Base-by-base conservation (phyloP, 768 basidiomycete genomes). In the Tulasnella sp. region DNA sequence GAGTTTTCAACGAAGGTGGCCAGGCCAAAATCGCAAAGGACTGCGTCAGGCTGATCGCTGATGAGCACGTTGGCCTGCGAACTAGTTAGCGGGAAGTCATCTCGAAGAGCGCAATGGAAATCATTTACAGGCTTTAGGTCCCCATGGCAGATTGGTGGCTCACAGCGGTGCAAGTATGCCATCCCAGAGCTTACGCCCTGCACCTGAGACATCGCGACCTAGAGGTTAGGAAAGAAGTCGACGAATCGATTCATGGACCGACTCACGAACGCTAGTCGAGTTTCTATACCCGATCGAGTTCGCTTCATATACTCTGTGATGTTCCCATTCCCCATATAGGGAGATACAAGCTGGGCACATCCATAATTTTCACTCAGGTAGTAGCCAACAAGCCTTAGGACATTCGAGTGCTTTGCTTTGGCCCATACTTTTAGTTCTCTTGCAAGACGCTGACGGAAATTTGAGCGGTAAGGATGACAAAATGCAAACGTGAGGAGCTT, bases 21-120 rank as follows among this genome's bases (percentile, higher is more conserved):
- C 14, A 73, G 72, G 34, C 72, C 72, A 34, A 73, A 73, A 24
- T 73, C 72, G 42, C 72, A 73, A 6, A 73, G 34, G 11, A 73
- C 72, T 18, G 72, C 72, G 31, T 42, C 20, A 31, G 31, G 72
- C 8, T 73, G 6, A 9, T 73, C 37, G 22, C 7, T 42, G 7
- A 73, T 24, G 42, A 73, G 72, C 7, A 73, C 42, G 31, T 73
- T 73, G n/a, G 37, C 37, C 72, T 73, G n/a, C 5, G 72, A n/a
- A 58, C 24, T 22, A 11, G 9, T n/a, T 20, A 58, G 16, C n/a
- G 5, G 18, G 20, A 8, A 11, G 54, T n/a, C n/a, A 6, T 58
- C 20, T 20, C 6, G 24, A 58, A n/a, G n/a, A n/a, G n/a, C n/a
- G n/a, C 24, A n/a, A n/a, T 11, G 54, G 6, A n/a, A 20, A 22